phyloP scores from a whole-genome alignment of 169 alveolate species.

The Fabrea salina region DNA sequence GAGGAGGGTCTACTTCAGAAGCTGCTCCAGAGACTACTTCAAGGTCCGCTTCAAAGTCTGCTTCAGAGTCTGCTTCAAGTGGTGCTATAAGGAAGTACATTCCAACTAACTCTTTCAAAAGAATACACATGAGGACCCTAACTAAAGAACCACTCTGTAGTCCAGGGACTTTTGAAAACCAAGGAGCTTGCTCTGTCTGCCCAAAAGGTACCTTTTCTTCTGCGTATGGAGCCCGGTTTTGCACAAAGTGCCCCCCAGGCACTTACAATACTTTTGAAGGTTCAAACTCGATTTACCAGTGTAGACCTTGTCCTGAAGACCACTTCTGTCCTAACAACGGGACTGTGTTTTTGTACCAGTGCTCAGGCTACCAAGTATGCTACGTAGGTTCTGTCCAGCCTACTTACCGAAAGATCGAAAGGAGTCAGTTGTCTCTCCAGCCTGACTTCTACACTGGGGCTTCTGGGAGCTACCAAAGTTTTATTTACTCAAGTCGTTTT shows the following conservation, averaged over 20 bases:
- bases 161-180: neutral
- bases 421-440: neutral
- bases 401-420: neutral
- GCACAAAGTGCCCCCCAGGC: slow-evolving; percentile 11
- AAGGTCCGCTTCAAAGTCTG: no score
- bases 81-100: neutral
- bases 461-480: neutral
- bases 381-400: neutral
- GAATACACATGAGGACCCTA: neutral
- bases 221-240: neutral
- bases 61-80: neutral
- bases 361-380: neutral
- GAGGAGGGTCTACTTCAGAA: slow-evolving; percentile 1
- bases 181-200: slow-evolving; percentile 6
- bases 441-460: neutral
- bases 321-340: neutral
- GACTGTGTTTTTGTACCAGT: neutral
- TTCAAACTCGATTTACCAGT: neutral
- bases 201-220: neutral
- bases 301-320: slow-evolving; percentile 30
- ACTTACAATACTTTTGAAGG: neutral
- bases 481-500: no score
- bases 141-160: neutral
- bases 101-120: neutral
- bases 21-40: no score